Evolutionary conservation across 192 early-diverging fungal genomes (phyloP).

Genomic region (Coemansia sp.): DNA sequence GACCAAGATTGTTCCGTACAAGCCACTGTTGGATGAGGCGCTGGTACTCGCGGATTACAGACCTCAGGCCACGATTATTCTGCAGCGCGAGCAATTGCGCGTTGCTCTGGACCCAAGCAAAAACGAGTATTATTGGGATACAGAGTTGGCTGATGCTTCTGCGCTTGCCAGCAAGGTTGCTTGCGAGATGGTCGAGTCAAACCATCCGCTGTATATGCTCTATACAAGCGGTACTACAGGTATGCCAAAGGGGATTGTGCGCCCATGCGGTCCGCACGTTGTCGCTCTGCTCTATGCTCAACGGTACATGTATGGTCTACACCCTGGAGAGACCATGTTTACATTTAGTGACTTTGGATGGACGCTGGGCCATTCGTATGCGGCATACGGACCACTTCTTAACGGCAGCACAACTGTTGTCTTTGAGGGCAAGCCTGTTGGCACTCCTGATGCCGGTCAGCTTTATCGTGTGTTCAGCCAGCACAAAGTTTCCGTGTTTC

Average conservation of each 20-base stretch:
- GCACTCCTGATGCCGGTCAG: conserved; percentile 73
- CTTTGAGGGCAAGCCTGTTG: conserved; percentile 85
- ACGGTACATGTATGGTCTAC: conserved; percentile 67
- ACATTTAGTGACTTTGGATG: conserved; percentile 84
- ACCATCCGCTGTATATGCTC: conserved; percentile 79
- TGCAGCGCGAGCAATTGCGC: conserved; percentile 62
- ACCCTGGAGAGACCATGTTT: conserved; percentile 76
- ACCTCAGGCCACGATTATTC: conserved; percentile 56
- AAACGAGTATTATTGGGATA: conserved; percentile 55
- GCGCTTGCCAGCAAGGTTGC: conserved; percentile 37
- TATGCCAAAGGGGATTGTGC: conserved; percentile 67
- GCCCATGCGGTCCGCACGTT: conserved; percentile 65
- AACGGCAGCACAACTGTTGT: conserved; percentile 74
- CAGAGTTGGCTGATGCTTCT: conserved; percentile 51
- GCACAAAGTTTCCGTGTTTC: conserved; percentile 71
- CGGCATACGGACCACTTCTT: conserved; percentile 77
- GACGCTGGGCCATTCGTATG: conserved; percentile 84
- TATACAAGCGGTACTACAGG: conserved; percentile 79
- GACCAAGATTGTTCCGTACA: conserved; percentile 65
- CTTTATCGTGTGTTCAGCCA: conserved; percentile 78
- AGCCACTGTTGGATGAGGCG: conserved; percentile 74
- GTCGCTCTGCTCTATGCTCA: conserved; percentile 69
- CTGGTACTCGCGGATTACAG: conserved; percentile 53
- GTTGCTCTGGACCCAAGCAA: conserved; percentile 47
- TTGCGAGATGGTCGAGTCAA: conserved; percentile 60